These are phyloP conservation scores for Solanum etuberosum DNA, from an alignment of 257 asterid genomes.

Conservation along the genomic window DNA sequence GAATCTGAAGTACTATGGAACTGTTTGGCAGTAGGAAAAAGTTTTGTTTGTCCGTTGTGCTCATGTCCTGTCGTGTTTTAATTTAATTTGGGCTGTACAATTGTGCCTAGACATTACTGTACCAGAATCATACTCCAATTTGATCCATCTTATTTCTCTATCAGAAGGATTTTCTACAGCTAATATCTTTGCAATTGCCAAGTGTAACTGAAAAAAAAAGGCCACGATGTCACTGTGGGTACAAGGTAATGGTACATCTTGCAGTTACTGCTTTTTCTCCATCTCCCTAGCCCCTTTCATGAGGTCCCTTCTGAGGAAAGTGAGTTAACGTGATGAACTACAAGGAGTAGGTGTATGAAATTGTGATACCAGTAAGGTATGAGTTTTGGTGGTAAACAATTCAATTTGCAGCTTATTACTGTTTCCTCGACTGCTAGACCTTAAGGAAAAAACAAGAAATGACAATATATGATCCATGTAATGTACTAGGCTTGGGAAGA, in stretches of 20 bases:
- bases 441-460: not conserved
- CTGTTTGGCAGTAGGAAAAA: not conserved
- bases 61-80: not conserved
- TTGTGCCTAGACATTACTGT: not conserved
- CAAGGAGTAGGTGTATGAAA: not conserved
- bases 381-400: not conserved
- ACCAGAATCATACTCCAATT: not conserved
- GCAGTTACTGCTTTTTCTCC: not conserved
- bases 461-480: not conserved
- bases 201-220: not conserved
- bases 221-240: not conserved
- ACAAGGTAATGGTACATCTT: not conserved
- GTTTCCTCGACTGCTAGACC: not conserved
- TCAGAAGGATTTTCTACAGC: not conserved
- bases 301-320: not conserved
- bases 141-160: not conserved
- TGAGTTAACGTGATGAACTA: not conserved
- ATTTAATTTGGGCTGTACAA: not conserved
- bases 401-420: not conserved
- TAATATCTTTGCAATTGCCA: not conserved
- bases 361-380: not conserved
- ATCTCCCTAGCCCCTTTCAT: not conserved
- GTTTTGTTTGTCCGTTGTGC: not conserved
- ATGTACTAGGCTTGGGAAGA: not conserved
- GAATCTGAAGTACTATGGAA: not conserved